Evolutionary conservation across 139 green algal genomes (phyloP), one percentile per base, ranked within the genome.

Genomic region (Tetratostichococcus sp.): DNA sequence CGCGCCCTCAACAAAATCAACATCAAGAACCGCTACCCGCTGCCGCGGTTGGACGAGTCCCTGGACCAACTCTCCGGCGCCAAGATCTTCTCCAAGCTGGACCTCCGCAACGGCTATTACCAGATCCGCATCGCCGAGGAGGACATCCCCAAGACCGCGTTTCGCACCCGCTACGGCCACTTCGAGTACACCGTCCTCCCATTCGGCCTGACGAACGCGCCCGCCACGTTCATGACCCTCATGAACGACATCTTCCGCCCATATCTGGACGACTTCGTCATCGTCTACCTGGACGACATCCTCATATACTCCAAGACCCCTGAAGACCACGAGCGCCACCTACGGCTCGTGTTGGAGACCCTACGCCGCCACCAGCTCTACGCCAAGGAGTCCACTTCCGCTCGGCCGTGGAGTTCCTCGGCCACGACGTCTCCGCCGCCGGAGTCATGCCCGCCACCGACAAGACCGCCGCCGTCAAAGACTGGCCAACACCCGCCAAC

Each of bases 271-370:
- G 77, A 85, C 23, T 89, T 80, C 33, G 75, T 85, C 1, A 26
- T 86, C 3, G 76, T 88, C 0, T 92, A 92, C 71, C 71, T 90
- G 4, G 88, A 90, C 77, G 88, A 93, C 57, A 84, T 90, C 21
- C 43, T 89, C 0, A 68, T 90, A 0, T 89, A 77, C 42, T 75
- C 22, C 19, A 79, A 75, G 30, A 81, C 68, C 1, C 5, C 25
- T 3, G 79, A 84, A 0, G 79, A 88, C 14, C 86, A 91, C 33
- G 0, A 73, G 4, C 1, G 77, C 17, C 82, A 93, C 69, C 31
- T 91, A 0, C 30, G 65, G 6, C 19, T 65, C 5, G 77, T 89
- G 22, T 69, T 91, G 8, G 0, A 42, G 25, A 31, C 57, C 3
- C 42, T 88, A 23, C 22, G 11, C 0, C 1, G 77, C 1, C 1